phyloP scores from a whole-genome alignment of 2,329 filamentous ascomycete species.

The Trichoderma atrobrunneum region DNA sequence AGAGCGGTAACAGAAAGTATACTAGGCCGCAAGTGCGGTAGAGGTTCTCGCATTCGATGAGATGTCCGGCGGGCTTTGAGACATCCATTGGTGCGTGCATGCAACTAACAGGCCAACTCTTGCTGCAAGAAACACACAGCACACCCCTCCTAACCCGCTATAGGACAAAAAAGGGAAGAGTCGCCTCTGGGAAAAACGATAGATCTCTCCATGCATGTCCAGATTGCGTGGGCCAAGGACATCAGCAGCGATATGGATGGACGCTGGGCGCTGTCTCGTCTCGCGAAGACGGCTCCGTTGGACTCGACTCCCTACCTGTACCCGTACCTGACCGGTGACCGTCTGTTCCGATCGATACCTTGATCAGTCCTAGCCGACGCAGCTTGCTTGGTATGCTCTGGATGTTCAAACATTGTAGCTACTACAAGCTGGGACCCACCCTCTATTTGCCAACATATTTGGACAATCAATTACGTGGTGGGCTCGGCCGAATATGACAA shows the following conservation, averaged over 20 bases:
- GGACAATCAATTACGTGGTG: constrained; percentile 2
- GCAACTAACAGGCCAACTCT: not conserved
- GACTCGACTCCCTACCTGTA: not conserved
- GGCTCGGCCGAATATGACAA: constrained; percentile 13
- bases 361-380: not conserved
- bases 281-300: not conserved
- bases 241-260: not conserved
- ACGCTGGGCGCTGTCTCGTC: not conserved
- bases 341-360: constrained; percentile 1
- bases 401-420: not conserved
- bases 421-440: not conserved
- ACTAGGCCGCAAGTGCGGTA: not conserved
- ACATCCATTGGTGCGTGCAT: not conserved
- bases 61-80: not conserved
- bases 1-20: not conserved
- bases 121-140: constrained; percentile 1
- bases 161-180: not conserved
- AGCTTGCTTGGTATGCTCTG: constrained; percentile 7
- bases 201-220: not conserved
- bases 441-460: not conserved
- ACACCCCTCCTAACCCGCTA: not conserved
- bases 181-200: not conserved
- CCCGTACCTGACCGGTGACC: not conserved
- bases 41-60: not conserved
- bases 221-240: not conserved